Percentiles rank a stretch among this genome's conserved stretches.
phyloP scores from a whole-genome alignment of 2,329 filamentous ascomycete genomes.

The Plectosphaerella sp. region DNA sequence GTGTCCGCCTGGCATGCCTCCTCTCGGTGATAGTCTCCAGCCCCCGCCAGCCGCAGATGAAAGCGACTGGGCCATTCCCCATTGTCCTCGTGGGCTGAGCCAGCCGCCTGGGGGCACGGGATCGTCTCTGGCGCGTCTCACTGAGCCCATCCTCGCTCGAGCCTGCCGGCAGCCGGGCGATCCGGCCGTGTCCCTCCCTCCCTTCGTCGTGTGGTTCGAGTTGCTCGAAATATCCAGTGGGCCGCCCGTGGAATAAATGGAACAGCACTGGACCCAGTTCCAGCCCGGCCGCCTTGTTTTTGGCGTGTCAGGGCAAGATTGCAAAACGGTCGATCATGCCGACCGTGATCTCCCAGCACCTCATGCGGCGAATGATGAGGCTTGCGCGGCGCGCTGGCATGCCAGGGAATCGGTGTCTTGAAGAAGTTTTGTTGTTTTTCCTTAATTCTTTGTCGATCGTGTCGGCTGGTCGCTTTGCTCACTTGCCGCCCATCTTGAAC shows the following conservation, averaged over 20 bases:
- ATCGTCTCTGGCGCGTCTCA: not conserved
- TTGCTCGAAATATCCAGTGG: not conserved
- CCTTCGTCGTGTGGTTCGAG: not conserved
- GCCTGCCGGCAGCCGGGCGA: not conserved
- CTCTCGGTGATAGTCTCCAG: not conserved
- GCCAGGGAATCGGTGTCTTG: too few species aligned
- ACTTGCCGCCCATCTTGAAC: conserved; percentile 22
- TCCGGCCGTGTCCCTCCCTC: not conserved
- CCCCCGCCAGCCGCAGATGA: not conserved
- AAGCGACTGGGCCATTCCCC: not conserved
- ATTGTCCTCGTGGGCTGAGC: not conserved
- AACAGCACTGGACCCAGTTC: too few species aligned
- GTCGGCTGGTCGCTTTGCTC: not conserved
- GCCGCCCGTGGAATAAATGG: too few species aligned
- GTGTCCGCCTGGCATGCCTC: not conserved
- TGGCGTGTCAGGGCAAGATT: not conserved
- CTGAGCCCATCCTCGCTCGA: too few species aligned
- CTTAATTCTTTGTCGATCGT: not conserved
- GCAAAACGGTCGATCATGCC: not conserved
- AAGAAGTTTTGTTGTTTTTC: not conserved
- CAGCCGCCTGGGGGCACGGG: not conserved
- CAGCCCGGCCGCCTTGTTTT: not conserved
- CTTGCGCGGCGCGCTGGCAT: too few species aligned
- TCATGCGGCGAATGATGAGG: not conserved
- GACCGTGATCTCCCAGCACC: not conserved